Evolutionary conservation across 2,329 filamentous ascomycete species (phyloP), one percentile per base, ranked within the genome.

Genomic region (Colletotrichum tropicale): DNA sequence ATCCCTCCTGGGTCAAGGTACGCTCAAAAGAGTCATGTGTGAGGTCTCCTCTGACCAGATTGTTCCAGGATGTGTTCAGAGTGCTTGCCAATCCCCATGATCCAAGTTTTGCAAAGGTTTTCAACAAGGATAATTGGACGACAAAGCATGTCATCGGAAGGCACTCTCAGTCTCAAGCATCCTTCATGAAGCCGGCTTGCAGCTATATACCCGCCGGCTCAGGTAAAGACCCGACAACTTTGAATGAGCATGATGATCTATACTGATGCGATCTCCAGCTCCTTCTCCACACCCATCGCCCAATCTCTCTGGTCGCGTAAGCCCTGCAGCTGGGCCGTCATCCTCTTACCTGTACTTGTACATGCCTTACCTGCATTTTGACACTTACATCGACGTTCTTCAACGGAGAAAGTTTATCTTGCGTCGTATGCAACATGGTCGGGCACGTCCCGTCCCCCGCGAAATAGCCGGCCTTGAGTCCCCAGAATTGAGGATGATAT

Each of bases 321-420:
- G 66, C 18, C 79, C 83, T 18, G 52, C 55, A 21, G 16, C 8
- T 15, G 71, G 65, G 1, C 71, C 74, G 4, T 76, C 74, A 6
- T 74, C 74, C 8, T 66, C 60, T 43, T 88, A 87, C 68, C 84
- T 90, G 1, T 90, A 88, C 43, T 80, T 91, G 1, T 91, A 90
- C 72, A 81, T 92, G 1, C 91, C 91, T 0, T 92, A 93, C 78
- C 87, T 93, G 0, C 91, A 93, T 76, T 93, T 92, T 80, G 92
- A 93, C 78, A 92, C 90, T 0, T 93, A 93, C 79, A 86, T 87
- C 71, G 88, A 89, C 62, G 84, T 93, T 3, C 84, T 93, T 12
- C 86, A 87, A 48, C 88, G 92, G 2, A 89, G 91, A 0, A 87
- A 89, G 38, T 83, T 93, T 5, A 89, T 93, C 32, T 81, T 86